These are phyloP conservation scores for Annulohypoxylon truncatum DNA, from an alignment of 2,329 filamentous ascomycete genomes.

Conservation along the genomic window DNA sequence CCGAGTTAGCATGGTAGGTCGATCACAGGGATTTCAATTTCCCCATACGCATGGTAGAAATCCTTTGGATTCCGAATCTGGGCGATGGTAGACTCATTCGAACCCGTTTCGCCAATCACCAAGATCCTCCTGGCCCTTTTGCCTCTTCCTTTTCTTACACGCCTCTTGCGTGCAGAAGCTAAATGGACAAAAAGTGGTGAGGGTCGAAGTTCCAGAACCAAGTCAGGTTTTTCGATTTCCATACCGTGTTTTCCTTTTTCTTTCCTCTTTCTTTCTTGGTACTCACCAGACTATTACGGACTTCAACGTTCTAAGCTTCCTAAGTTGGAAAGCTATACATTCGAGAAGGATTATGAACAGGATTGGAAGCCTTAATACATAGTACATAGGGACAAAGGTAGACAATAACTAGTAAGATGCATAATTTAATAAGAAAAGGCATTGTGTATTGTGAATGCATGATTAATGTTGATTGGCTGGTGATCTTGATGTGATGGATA, in stretches of 20 bases:
- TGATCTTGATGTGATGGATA: slow-evolving; percentile 5
- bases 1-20: slow-evolving; percentile 36
- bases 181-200: neutral
- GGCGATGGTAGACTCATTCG: slow-evolving; percentile 20
- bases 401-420: neutral
- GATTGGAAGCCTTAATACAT: neutral
- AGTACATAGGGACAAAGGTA: neutral
- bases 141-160: neutral
- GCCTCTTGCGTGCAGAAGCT: slow-evolving; percentile 3
- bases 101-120: neutral
- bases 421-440: slow-evolving; percentile 8
- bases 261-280: neutral
- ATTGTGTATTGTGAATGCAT: neutral
- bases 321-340: neutral
- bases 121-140: slow-evolving; percentile 26
- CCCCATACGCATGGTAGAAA: slow-evolving; percentile 33
- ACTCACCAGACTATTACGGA: neutral
- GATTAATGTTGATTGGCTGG: slow-evolving; percentile 3
- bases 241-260: neutral
- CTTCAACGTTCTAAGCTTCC: neutral
- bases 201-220: neutral
- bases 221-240: neutral
- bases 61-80: slow-evolving; percentile 33
- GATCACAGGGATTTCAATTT: slow-evolving; percentile 36
- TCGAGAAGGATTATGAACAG: neutral